Conservation (phyloP, 2,329 filamentous ascomycete species). For the Penicillium crustosum region DNA sequence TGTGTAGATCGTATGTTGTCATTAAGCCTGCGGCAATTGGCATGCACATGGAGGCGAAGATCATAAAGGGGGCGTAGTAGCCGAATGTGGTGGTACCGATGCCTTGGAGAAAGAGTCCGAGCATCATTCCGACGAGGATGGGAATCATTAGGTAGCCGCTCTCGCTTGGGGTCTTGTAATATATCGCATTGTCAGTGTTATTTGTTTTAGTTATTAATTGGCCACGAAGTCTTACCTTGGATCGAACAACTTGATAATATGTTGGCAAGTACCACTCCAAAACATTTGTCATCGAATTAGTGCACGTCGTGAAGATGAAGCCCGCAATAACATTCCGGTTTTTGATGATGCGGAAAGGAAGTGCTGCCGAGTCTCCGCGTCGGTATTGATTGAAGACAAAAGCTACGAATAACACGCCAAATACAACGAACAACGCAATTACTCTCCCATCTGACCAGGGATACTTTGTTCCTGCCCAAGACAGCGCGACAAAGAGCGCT, state of each 20-base stretch:
- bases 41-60: slow-evolving; percentile 33
- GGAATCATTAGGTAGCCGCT: slow-evolving; percentile 33
- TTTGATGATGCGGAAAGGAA: slow-evolving; percentile 37
- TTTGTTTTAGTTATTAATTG: slow-evolving; percentile 11
- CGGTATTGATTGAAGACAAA: background rate
- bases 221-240: slow-evolving; percentile 13
- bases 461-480: background rate
- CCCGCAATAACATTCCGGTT: slow-evolving; percentile 30
- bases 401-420: background rate
- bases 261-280: slow-evolving; percentile 35
- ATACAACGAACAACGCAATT: background rate
- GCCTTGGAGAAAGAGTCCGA: too few species aligned
- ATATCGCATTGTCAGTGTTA: background rate
- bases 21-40: slow-evolving; percentile 37
- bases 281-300: slow-evolving; percentile 25
- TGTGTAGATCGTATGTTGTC: slow-evolving; percentile 30
- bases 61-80: slow-evolving; percentile 40
- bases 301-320: slow-evolving; percentile 25
- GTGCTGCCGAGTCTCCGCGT: slow-evolving; percentile 18
- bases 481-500: background rate
- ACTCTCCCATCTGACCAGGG: background rate
- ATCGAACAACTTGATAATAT: slow-evolving; percentile 37
- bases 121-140: slow-evolving; percentile 23
- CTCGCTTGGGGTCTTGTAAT: slow-evolving; percentile 18
- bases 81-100: slow-evolving; percentile 18